Percentiles rank a stretch among this genome's conserved stretches.
phyloP scores from a whole-genome alignment of 2,329 filamentous ascomycete genomes.

The Sordariomycetes sp. region DNA sequence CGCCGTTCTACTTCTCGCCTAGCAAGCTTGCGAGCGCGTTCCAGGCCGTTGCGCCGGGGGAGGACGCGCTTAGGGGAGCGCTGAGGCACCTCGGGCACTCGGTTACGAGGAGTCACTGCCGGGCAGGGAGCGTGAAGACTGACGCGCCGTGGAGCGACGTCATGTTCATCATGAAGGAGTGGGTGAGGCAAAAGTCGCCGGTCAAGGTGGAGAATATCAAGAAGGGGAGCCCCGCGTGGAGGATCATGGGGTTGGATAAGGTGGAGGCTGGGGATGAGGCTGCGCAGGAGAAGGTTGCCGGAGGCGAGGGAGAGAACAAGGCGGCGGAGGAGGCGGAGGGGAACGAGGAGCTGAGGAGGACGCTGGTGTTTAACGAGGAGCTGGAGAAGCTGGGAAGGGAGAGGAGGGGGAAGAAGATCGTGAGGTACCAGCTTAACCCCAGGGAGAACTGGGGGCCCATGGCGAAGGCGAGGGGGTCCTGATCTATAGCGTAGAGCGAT shows the following conservation, averaged over 20 bases:
- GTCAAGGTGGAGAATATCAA: slow-evolving; percentile 61
- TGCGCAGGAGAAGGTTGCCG: slow-evolving; percentile 10
- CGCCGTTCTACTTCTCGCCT: slow-evolving; percentile 80
- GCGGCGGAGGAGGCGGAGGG: slow-evolving; percentile 10
- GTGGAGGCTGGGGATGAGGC: slow-evolving; percentile 7
- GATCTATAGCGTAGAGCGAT: background rate
- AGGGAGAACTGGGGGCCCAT: slow-evolving; percentile 90
- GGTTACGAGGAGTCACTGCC: slow-evolving; percentile 77
- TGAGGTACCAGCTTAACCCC: slow-evolving; percentile 85
- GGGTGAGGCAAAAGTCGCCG: slow-evolving; percentile 68
- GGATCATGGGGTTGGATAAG: slow-evolving; percentile 40
- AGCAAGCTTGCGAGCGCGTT: slow-evolving; percentile 62
- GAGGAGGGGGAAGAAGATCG: slow-evolving; percentile 51
- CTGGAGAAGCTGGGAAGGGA: slow-evolving; percentile 66
- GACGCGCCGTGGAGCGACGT: slow-evolving; percentile 82
- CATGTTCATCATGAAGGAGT: slow-evolving; percentile 90
- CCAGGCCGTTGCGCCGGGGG: slow-evolving; percentile 67
- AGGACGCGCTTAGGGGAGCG: slow-evolving; percentile 69
- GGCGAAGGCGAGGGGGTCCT: slow-evolving; percentile 33
- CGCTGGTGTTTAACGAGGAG: slow-evolving; percentile 59
- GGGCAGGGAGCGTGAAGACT: slow-evolving; percentile 82
- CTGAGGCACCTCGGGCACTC: slow-evolving; percentile 69
- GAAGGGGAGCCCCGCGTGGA: slow-evolving; percentile 56
- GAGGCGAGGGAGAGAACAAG: slow-evolving; percentile 6
- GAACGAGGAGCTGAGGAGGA: slow-evolving; percentile 38